phyloP scores from a whole-genome alignment of 352 stramenopile species.

The Hyaloperonospora arabidopsidis region DNA sequence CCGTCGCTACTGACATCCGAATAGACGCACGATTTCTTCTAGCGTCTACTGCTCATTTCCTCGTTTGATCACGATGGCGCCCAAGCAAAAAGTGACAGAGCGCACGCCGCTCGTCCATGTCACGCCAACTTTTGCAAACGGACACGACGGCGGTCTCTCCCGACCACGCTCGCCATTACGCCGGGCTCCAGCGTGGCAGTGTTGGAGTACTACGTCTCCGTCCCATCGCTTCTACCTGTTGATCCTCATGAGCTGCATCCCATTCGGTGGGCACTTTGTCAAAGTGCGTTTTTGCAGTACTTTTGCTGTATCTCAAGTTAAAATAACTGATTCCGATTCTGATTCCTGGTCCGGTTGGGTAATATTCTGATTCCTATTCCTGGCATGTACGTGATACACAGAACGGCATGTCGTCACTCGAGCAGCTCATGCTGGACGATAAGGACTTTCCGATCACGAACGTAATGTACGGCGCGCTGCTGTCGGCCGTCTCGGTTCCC shows the following conservation, averaged over 20 bases:
- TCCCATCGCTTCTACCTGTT: conserved; percentile 76
- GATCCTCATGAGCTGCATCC: conserved; percentile 78
- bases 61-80: conserved; percentile 11
- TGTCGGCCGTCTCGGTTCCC: conserved; percentile 74
- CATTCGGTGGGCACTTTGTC: conserved; percentile 81
- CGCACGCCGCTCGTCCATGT: conserved; percentile 28
- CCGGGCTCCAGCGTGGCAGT: conserved; percentile 46
- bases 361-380: background rate
- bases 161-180: conserved; percentile 27
- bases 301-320: background rate
- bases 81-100: conserved; percentile 27
- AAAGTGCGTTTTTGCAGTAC: conserved; percentile 32
- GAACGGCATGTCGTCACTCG: conserved; percentile 77
- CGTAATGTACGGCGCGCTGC: conserved; percentile 77
- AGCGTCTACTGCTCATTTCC: background rate
- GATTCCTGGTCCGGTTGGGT: too few species aligned
- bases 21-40: background rate
- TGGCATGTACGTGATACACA: conserved; percentile 4
- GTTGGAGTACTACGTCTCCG: conserved; percentile 58
- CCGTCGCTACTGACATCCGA: conserved; percentile 7
- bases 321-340: too few species aligned
- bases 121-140: conserved; percentile 1
- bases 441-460: conserved; percentile 68
- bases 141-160: conserved; percentile 11
- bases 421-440: conserved; percentile 76